Percentiles rank a stretch among this genome's conserved stretches.
Conservation (phyloP, 345 rosid species). For the Eucalyptus cladocalyx region DNA sequence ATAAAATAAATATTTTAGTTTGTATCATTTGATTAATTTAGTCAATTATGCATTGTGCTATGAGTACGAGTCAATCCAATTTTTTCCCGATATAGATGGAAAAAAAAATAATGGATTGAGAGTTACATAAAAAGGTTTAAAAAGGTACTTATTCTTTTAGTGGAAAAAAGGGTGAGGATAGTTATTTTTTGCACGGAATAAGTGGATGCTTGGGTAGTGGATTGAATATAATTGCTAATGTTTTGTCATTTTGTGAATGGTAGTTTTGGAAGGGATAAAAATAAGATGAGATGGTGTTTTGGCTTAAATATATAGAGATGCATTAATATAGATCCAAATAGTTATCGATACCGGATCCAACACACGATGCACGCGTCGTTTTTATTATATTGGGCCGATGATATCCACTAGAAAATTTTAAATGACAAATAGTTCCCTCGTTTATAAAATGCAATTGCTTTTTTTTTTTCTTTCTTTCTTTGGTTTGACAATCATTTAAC, state of each 20-base stretch:
- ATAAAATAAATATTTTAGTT: no score
- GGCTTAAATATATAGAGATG: no score
- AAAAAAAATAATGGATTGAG: no score
- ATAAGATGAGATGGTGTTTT: no score
- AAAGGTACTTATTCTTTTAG: no score
- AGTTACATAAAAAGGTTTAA: no score
- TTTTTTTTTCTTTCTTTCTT: no score
- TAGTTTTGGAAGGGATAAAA: not conserved
- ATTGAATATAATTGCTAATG: not conserved
- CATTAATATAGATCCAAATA: not conserved
- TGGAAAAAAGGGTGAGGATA: not conserved
- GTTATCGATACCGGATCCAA: not conserved
- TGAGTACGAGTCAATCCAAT: not conserved
- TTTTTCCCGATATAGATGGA: no score
- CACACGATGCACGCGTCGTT: not conserved
- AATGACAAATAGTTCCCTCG: not conserved
- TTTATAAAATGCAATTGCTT: no score
- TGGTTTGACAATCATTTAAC: not conserved
- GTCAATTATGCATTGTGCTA: not conserved
- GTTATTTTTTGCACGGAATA: not conserved
- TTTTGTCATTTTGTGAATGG: not conserved
- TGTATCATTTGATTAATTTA: no score
- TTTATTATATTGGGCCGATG: not conserved
- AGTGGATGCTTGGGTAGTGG: not conserved
- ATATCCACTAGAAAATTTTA: not conserved